Evolutionary conservation across 2,329 filamentous ascomycete genomes (phyloP).

Genomic region (Chaetoscypha palmicola): DNA sequence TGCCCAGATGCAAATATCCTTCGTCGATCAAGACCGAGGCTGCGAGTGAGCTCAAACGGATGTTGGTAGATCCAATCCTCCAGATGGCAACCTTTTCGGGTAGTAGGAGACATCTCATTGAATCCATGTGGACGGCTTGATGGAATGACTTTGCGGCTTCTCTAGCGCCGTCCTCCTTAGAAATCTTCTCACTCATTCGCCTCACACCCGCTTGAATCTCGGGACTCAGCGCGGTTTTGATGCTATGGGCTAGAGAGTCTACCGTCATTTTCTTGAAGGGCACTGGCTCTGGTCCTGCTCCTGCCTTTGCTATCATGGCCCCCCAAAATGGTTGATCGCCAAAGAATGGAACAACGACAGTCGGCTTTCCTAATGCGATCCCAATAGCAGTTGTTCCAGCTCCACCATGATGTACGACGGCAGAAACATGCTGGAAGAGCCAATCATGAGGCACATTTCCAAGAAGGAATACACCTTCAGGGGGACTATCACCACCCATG

Average conservation of each 20-base stretch:
- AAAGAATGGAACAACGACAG: constrained; percentile 67
- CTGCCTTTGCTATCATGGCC: constrained; percentile 55
- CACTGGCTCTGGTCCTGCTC: constrained; percentile 59
- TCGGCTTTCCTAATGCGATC: constrained; percentile 62
- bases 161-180: constrained; percentile 52
- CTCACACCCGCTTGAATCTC: constrained; percentile 51
- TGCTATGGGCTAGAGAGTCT: constrained; percentile 60
- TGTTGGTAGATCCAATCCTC: constrained; percentile 38
- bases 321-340: constrained; percentile 77
- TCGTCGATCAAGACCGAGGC: constrained; percentile 56
- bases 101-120: constrained; percentile 51
- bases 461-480: constrained; percentile 62
- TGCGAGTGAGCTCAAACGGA: constrained; percentile 55
- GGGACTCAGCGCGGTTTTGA: constrained; percentile 56
- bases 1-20: constrained; percentile 24
- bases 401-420: constrained; percentile 66
- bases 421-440: constrained; percentile 60
- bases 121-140: constrained; percentile 52
- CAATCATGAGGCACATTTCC: constrained; percentile 72
- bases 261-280: constrained; percentile 61
- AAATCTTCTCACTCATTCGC: constrained; percentile 54
- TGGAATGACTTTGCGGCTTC: constrained; percentile 51
- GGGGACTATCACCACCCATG: constrained; percentile 47
- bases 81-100: constrained; percentile 45
- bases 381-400: constrained; percentile 70